These are phyloP conservation scores for Azolla pinnata DNA, from an alignment of 75 land plant genomes.

Conservation along the genomic window DNA sequence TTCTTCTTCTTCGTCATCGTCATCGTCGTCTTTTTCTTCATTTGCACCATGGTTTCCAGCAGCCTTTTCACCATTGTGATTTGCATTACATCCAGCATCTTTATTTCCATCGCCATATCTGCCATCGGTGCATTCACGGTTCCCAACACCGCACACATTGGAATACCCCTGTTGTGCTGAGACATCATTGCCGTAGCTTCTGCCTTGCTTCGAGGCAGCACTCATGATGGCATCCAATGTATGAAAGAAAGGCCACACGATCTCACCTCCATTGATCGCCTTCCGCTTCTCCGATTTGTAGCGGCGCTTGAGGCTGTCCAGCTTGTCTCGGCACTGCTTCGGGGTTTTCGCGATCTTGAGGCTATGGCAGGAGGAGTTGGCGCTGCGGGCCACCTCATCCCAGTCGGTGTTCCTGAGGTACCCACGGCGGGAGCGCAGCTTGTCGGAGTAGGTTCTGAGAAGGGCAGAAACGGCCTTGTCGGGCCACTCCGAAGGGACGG, in stretches of 20 bases:
- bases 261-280: conserved; percentile 9
- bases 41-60: too few species aligned
- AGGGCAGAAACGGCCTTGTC: neutral
- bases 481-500: neutral
- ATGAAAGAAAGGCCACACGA: conserved; percentile 12
- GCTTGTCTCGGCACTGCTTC: conserved; percentile 29
- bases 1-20: neutral
- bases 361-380: conserved; percentile 12
- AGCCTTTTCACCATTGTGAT: too few species aligned
- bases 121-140: too few species aligned
- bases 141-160: too few species aligned
- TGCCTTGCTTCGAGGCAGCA: neutral
- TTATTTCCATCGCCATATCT: too few species aligned
- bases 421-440: neutral
- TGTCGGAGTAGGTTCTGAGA: neutral
- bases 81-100: too few species aligned
- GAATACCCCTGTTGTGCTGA: neutral
- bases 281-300: conserved; percentile 6
- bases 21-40: neutral
- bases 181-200: neutral
- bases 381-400: conserved; percentile 18
- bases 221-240: conserved; percentile 17
- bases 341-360: conserved; percentile 19
- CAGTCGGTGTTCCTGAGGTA: conserved; percentile 24
- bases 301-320: conserved; percentile 29